Evolutionary conservation across 139 green algal genomes (phyloP).

Genomic region (Tetradesmus lagerheimii): DNA sequence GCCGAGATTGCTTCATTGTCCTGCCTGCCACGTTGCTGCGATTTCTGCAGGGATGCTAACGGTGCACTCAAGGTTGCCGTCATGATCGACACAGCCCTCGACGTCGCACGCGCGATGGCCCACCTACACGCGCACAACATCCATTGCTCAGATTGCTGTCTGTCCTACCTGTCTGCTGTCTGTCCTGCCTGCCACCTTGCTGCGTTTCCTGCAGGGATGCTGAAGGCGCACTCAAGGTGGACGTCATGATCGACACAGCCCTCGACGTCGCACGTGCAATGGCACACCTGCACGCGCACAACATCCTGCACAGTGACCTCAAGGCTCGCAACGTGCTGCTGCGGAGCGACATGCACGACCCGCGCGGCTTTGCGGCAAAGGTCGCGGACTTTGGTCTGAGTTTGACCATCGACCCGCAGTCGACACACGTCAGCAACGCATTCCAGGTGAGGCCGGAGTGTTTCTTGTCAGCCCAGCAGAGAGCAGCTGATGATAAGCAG

Average conservation of each 20-base stretch:
- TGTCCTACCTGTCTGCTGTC: no score
- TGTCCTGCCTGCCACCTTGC: no score
- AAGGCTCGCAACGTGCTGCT: slow-evolving; percentile 61
- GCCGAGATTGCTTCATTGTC: no score
- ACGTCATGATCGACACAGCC: slow-evolving; percentile 45
- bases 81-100: slow-evolving; percentile 50
- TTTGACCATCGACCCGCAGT: slow-evolving; percentile 46
- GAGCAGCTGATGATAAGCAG: no score
- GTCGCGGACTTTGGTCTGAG: slow-evolving; percentile 65
- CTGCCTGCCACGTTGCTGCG: no score
- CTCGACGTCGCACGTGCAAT: slow-evolving; percentile 63
- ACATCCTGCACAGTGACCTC: slow-evolving; percentile 65
- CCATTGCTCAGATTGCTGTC: no score
- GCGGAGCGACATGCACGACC: slow-evolving; percentile 1
- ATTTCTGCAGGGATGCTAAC: not conserved
- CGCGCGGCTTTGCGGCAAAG: slow-evolving; percentile 18
- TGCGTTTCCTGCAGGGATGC: not conserved
- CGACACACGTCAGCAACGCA: slow-evolving; percentile 59
- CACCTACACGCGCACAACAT: slow-evolving; percentile 63
- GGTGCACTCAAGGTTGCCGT: not conserved
- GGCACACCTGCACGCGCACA: slow-evolving; percentile 58
- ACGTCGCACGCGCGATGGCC: slow-evolving; percentile 62
- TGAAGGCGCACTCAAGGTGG: not conserved
- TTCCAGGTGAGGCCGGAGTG: no score
- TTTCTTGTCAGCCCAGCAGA: no score